Evolutionary conservation across 371 early-diverging fungal genomes (phyloP), one percentile per base, ranked within the genome.

Genomic region (Capillidium rhysosporum): DNA sequence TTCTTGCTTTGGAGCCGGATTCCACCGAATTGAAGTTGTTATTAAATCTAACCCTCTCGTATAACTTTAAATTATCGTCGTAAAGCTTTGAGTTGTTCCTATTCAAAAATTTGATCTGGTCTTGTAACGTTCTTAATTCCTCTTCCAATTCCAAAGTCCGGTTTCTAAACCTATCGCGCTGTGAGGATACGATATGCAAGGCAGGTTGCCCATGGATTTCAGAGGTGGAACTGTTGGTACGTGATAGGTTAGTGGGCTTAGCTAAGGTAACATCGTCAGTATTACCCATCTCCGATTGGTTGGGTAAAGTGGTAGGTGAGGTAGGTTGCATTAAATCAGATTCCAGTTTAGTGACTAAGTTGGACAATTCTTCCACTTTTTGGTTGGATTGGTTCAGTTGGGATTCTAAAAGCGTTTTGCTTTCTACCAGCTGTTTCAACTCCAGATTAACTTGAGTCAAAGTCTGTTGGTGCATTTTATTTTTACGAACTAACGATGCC

Each of bases 161-260:
- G 52, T 86, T 84, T 40, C 86, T 67, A 69, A 89, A 92, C 18
- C 93, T 69, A 62, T 92, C 90, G 18, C 93, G 72, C 60, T 92
- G 93, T 23, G 79, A 74, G 9, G 89, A 86, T 16, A 92, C 73
- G 53, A 92, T 89, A 2, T 85, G 82, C 25, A 91, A 59, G 40
- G 90, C 80, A 20, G 78, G 73, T 45, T 69, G 64, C 9, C 72
- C 67, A 20, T 70, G 65, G 52, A 44, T 31, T 25, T 41, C 48
- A 31, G 54, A 46, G 1, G 40, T 10, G 48, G 39, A n/a, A 24
- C 24, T 14, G 26, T 61, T 34, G 16, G 3, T 0, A 18, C 20
- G 14, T 20, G 24, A 7, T 21, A 30, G 41, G 46, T n/a, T 1
- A 12, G 30, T 5, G 38, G 29, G 10, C 46, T 23, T 25, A 16